Conservation (phyloP, 768 basidiomycete species). For the Tulasnella sp. region DNA sequence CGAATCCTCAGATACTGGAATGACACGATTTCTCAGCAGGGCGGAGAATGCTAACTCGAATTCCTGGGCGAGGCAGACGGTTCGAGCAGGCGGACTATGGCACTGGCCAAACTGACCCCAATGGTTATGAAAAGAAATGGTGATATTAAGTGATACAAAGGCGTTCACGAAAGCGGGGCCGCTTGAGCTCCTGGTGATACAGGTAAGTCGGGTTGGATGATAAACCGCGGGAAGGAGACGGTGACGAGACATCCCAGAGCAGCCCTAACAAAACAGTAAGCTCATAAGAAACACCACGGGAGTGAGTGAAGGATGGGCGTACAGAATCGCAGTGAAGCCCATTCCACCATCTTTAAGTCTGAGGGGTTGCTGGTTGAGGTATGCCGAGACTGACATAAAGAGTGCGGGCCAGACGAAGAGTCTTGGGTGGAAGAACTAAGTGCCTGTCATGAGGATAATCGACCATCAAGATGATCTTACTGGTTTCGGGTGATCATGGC, state of each 20-base stretch:
- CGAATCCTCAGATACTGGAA: constrained; percentile 40
- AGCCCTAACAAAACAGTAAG: not conserved
- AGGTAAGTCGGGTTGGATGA: not conserved
- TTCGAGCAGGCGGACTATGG: too few species aligned
- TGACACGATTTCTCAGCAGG: not conserved
- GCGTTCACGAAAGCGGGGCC: not conserved
- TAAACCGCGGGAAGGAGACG: not conserved
- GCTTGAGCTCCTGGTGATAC: not conserved
- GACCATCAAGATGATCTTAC: not conserved
- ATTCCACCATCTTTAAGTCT: constrained; percentile 6
- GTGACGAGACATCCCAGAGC: not conserved
- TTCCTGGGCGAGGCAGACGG: too few species aligned
- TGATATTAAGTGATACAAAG: not conserved
- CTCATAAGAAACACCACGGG: not conserved
- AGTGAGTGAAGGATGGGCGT: not conserved
- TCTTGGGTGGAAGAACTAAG: not conserved
- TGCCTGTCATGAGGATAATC: too few species aligned
- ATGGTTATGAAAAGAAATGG: too few species aligned
- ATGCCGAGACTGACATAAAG: not conserved
- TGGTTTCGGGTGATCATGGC: constrained; percentile 8
- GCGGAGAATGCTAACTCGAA: too few species aligned
- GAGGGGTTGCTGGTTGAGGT: constrained; percentile 9
- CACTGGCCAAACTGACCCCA: too few species aligned
- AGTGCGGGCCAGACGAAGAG: constrained; percentile 5
- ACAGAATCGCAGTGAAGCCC: constrained; percentile 1